phyloP scores from a whole-genome alignment of 345 rosid species.

The Eucalyptus marginata region DNA sequence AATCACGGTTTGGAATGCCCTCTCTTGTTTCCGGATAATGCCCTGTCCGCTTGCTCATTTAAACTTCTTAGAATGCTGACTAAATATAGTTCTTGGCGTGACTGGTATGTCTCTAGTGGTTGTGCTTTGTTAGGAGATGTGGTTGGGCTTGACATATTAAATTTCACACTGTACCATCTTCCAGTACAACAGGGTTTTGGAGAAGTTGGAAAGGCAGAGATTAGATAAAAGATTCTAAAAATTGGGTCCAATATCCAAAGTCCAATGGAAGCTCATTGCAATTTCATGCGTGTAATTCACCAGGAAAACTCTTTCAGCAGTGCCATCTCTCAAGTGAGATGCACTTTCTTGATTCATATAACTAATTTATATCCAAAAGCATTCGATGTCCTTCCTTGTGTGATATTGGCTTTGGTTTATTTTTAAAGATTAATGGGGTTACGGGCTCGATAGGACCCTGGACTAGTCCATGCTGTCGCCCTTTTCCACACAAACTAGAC shows the following conservation, averaged over 20 bases:
- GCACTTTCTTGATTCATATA: neutral
- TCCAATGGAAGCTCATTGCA: neutral
- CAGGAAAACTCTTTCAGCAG: neutral
- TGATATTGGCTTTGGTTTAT: neutral
- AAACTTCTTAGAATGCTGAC: neutral
- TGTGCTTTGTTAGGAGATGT: neutral
- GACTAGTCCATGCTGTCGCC: accelerated
- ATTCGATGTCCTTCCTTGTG: neutral
- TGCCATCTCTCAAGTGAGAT: neutral
- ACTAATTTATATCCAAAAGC: neutral
- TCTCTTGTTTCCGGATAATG: neutral
- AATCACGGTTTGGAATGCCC: accelerated
- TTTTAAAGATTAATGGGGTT: accelerated
- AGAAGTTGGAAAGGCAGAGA: neutral
- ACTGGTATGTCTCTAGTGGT: neutral
- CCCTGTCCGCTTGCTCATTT: neutral
- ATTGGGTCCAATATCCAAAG: neutral
- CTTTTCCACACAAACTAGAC: neutral
- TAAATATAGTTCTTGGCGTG: neutral
- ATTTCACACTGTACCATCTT: neutral
- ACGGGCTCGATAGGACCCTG: neutral
- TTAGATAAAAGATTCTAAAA: neutral
- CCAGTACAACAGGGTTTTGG: neutral
- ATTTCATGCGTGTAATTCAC: neutral
- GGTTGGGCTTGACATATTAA: accelerated